These are phyloP conservation scores for Nothophytophthora sp. DNA, from an alignment of 352 stramenopile genomes.

Conservation along the genomic window DNA sequence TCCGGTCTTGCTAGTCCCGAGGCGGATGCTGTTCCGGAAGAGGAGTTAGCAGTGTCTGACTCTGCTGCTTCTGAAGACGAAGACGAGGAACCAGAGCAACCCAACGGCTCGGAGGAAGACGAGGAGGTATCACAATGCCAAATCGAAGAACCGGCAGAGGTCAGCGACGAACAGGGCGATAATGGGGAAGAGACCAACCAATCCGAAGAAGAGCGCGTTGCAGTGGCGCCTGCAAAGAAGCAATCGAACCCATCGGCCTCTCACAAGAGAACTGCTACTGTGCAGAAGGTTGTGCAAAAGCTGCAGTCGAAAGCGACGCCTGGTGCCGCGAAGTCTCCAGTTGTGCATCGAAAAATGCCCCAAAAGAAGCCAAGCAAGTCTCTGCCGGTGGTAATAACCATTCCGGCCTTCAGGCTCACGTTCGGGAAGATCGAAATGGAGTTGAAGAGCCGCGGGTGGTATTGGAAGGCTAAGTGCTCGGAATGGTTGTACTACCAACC, in stretches of 20 bases:
- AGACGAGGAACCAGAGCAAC: constrained; percentile 21
- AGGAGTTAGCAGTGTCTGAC: constrained; percentile 7
- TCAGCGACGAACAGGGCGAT: constrained; percentile 3
- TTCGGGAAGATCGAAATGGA: constrained; percentile 67
- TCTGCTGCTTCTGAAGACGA: constrained; percentile 23
- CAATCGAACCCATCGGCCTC: not conserved
- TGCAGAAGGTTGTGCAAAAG: not conserved
- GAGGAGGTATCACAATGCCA: constrained; percentile 10
- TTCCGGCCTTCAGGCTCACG: constrained; percentile 60
- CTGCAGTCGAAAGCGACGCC: not conserved
- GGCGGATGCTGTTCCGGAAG: constrained; percentile 1
- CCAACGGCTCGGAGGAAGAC: constrained; percentile 18
- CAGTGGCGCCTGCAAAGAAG: constrained; percentile 11
- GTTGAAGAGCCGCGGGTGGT: constrained; percentile 60
- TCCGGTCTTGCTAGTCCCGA: constrained; percentile 18
- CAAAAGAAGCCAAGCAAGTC: constrained; percentile 19
- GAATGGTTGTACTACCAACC: constrained; percentile 67
- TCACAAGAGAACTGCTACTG: not conserved
- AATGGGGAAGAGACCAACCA: constrained; percentile 19
- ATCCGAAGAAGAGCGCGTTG: constrained; percentile 17
- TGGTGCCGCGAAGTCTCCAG: no score
- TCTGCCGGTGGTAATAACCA: constrained; percentile 10
- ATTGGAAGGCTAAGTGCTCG: constrained; percentile 43
- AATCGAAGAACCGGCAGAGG: constrained; percentile 8
- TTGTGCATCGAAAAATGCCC: no score